Percentiles rank a stretch among this genome's conserved stretches.
Conservation (phyloP, 2,329 filamentous ascomycete genomes). For the Apiospora phragmitis region DNA sequence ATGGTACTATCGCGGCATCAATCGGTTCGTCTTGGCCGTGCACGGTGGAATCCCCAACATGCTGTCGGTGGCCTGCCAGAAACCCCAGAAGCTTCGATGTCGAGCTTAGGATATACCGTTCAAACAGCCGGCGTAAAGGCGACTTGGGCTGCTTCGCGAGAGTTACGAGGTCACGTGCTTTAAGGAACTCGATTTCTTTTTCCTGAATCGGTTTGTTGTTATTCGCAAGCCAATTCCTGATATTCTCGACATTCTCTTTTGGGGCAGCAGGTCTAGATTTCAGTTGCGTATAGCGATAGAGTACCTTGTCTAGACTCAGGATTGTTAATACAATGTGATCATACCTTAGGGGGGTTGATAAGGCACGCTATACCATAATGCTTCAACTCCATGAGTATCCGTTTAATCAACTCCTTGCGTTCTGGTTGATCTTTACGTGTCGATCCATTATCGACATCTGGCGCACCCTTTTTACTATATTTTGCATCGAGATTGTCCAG, state of each 20-base stretch:
- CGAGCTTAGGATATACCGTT: conserved; percentile 16
- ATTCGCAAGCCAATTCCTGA: conserved; percentile 24
- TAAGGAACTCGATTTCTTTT: conserved; percentile 19
- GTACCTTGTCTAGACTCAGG: neutral
- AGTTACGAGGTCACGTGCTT: conserved; percentile 26
- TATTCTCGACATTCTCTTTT: conserved; percentile 23
- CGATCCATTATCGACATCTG: neutral
- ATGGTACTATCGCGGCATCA: conserved; percentile 24
- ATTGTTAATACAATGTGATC: neutral
- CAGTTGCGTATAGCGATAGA: conserved; percentile 28
- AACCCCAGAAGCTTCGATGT: neutral
- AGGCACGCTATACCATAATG: neutral
- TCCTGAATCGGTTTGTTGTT: conserved; percentile 20
- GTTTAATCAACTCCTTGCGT: neutral
- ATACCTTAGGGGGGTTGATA: neutral
- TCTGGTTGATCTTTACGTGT: neutral
- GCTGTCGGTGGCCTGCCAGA: conserved; percentile 5
- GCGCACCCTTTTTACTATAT: neutral
- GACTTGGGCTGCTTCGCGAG: conserved; percentile 14
- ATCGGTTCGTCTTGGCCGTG: conserved; percentile 18
- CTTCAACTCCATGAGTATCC: neutral
- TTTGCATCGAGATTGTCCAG: neutral
- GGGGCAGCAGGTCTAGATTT: conserved; percentile 24
- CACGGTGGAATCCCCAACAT: neutral
- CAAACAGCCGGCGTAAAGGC: conserved; percentile 18